Evolutionary conservation across 768 basidiomycete genomes (phyloP).

Genomic region (Boletus reticulatus): DNA sequence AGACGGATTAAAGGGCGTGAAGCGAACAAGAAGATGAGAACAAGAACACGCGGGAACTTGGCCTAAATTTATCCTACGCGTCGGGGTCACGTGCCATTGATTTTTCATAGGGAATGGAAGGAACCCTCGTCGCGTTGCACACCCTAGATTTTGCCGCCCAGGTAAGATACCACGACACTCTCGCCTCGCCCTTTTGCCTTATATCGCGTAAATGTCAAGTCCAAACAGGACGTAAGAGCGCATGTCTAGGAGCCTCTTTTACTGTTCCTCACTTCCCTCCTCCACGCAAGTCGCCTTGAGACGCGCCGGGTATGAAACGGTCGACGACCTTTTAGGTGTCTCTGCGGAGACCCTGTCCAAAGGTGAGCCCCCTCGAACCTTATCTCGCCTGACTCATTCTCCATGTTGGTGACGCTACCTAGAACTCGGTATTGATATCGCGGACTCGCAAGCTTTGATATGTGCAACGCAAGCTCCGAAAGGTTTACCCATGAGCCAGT

Average conservation of each 20-base stretch:
- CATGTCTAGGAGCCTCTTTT: slow-evolving; percentile 43
- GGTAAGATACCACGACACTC: slow-evolving; percentile 8
- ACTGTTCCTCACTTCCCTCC: slow-evolving; percentile 44
- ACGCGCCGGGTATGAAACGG: slow-evolving; percentile 55
- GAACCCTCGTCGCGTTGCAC: neutral
- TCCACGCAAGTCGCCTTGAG: slow-evolving; percentile 46
- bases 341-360: slow-evolving; percentile 48
- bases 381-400: neutral
- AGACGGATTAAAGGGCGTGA: slow-evolving; percentile 23
- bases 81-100: slow-evolving; percentile 27
- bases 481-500: slow-evolving; percentile 46
- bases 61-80: slow-evolving; percentile 30
- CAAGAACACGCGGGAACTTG: slow-evolving; percentile 28
- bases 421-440: slow-evolving; percentile 52
- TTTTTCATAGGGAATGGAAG: neutral
- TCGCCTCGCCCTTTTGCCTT: neutral
- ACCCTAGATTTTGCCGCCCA: neutral
- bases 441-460: slow-evolving; percentile 47
- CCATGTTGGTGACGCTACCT: neutral
- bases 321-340: slow-evolving; percentile 46
- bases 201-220: neutral
- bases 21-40: slow-evolving; percentile 24
- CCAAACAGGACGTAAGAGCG: neutral
- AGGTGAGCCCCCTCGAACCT: slow-evolving; percentile 36
- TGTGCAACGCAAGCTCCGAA: slow-evolving; percentile 37